Evolutionary conservation across 495 filamentous ascomycete genomes (phyloP), one percentile per base, ranked within the genome.

Genomic region (Podospora comata): DNA sequence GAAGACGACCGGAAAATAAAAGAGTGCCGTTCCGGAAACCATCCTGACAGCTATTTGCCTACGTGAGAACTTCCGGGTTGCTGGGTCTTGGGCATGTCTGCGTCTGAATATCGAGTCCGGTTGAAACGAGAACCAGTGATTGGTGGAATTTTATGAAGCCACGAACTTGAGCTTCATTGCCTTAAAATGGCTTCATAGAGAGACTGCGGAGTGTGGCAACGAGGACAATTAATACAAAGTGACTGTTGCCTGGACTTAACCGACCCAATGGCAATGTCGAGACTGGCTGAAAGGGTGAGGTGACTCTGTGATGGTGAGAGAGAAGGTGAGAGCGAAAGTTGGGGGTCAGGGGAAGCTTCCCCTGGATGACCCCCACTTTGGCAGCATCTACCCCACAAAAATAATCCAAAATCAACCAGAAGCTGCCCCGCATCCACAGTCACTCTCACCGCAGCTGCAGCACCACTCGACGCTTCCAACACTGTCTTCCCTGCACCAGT

Each of bases 371-470:
- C 53, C 55, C 61, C 27, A 28, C 30, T 66, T 44, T 16, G 26
- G 6, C 0, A 61, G 1, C 6, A 16, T 44, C n/a, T 68, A 67
- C 71, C 65, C 71, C 71, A 73, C 71, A 73, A 66, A 69, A 67
- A 55, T 23, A 28, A 56, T 67, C 68, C 27, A 69, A 71, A 70
- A 68, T 68, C 61, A 60, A 11, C 27, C n/a, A 54, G 30, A 27
- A 62, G 54, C 16, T 70, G 68, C 71, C 71, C 71, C 71, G 71
- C 71, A 68, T 11, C 65, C 26, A 62, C 68, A 59, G 20, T 64
- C 64, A 58, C 23, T 60, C 39, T 32, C 62, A 69, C 61, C 18
- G 16, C 54, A 60, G 2, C 57, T 57, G 60, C 58, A 23, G 58
- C 4, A 19, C 23, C 53, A 60, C 16, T 57, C 34, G 48, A 30